Conservation (phyloP, 257 asterid species). For the Nicotiana paniculata region DNA sequence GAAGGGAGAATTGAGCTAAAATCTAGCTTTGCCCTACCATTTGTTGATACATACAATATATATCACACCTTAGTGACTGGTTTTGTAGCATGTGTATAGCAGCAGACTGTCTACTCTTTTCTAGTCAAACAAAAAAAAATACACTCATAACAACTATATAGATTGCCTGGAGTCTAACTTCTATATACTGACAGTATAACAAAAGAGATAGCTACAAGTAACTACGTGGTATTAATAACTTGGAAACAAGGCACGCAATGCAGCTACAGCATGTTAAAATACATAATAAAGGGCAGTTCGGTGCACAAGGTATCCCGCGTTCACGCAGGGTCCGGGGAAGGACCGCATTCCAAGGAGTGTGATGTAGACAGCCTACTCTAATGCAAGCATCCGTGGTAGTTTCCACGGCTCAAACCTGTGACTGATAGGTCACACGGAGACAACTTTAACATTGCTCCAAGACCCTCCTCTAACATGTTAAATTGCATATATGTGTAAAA, state of each 20-base stretch:
- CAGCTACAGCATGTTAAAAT: background rate
- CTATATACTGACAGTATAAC: background rate
- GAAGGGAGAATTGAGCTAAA: conserved; percentile 9
- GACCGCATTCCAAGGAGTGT: no score
- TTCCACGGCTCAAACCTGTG: no score
- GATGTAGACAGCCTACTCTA: no score
- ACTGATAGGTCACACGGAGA: no score
- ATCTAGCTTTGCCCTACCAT: conserved; percentile 8
- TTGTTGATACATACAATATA: background rate
- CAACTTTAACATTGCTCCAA: no score
- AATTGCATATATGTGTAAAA: background rate
- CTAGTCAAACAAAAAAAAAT: background rate
- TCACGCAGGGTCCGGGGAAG: no score
- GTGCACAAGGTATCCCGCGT: no score
- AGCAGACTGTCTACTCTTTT: background rate
- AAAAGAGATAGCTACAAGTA: background rate
- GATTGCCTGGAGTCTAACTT: background rate
- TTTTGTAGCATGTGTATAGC: conserved; percentile 14
- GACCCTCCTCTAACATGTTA: background rate
- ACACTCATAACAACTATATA: background rate
- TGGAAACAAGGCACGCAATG: background rate
- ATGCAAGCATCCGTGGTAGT: no score
- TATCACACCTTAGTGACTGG: background rate
- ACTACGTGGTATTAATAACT: background rate
- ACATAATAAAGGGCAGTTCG: background rate